phyloP scores from a whole-genome alignment of 352 stramenopile genomes.

The Phytophthora podocarpi region DNA sequence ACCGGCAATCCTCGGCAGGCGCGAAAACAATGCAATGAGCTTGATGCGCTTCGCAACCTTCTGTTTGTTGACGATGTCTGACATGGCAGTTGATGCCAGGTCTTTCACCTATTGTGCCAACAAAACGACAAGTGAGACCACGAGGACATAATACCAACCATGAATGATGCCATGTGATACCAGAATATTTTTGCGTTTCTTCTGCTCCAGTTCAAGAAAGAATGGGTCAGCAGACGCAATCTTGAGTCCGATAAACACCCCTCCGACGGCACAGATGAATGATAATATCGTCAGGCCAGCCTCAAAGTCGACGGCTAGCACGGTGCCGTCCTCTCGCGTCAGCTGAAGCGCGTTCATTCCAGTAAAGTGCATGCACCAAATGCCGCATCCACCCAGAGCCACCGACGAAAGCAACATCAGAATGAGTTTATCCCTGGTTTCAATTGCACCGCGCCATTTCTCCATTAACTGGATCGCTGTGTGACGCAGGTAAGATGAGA shows the following conservation, averaged over 20 bases:
- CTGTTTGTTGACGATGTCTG: conserved; percentile 51
- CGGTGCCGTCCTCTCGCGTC: conserved; percentile 34
- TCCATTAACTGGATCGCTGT: conserved; percentile 76
- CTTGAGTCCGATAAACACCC: conserved; percentile 60
- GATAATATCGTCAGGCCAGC: conserved; percentile 57
- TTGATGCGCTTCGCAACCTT: conserved; percentile 55
- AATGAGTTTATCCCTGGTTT: conserved; percentile 35
- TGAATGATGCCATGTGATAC: background rate
- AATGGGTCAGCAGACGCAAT: conserved; percentile 66
- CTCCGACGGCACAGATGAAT: conserved; percentile 54
- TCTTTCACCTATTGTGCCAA: conserved; percentile 35
- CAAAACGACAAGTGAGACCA: background rate
- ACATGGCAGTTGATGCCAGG: conserved; percentile 49
- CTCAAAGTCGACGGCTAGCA: conserved; percentile 59
- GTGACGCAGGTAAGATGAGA: no score
- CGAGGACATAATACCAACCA: no score
- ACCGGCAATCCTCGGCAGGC: conserved; percentile 52
- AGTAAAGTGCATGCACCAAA: conserved; percentile 81
- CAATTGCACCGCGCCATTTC: conserved; percentile 60
- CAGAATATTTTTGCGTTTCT: conserved; percentile 54
- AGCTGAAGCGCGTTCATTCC: conserved; percentile 66
- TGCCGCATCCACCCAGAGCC: conserved; percentile 60
- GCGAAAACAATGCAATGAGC: conserved; percentile 65
- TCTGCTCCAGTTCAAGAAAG: conserved; percentile 64
- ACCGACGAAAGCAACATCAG: conserved; percentile 49